Base-by-base conservation (phyloP, 176 grass and related monocot genomes). In the Eragrostis nindensis region DNA sequence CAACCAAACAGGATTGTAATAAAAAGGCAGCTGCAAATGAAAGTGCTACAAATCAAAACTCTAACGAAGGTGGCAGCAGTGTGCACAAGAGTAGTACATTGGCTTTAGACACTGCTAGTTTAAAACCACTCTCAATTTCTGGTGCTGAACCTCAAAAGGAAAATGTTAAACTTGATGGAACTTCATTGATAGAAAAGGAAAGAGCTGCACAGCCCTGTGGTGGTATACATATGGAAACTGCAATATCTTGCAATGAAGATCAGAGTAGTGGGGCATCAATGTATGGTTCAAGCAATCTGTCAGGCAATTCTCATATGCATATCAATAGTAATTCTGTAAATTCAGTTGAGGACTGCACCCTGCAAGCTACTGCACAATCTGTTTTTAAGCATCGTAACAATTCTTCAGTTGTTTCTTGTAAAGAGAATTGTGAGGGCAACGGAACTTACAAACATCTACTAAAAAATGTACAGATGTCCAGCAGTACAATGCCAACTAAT, bases 11-110 rank as follows among this genome's bases (percentile, higher is more conserved):
- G 66, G 56, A 77, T 83, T 65, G 78, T 86, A 74, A 70, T 70
- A 75, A 86, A 74, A 78, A 84, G 60, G 9, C 60, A 56, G 43
- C 66, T 74, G 70, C 59, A 66, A 74, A 86, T 86, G 81, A 79
- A 87, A 78, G n/a, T 80, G 15, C 63, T 45, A 76, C 36, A 47
- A 39, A 85, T n/a, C 49, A 78, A 40, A 36, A 71, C 68, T 82
- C 70, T 45, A 70, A 56, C 42, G 11, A 57, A 47, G 41, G 30
- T 79, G 41, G 42, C 76, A 63, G 50, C 44, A 66, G 21, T 68
- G 72, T 65, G 29, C 49, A 29, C 60, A 75, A 61, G 21, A 49
- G 56, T 70, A 53, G 29, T 77, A 40, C 4, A 47, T 72, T 76
- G 29, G 12, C 29, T 73, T 42, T 74, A 63, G 62, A 76, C 68